Evolutionary conservation across 495 filamentous ascomycete species (phyloP).

Genomic region (Penicillium simplicissimum): DNA sequence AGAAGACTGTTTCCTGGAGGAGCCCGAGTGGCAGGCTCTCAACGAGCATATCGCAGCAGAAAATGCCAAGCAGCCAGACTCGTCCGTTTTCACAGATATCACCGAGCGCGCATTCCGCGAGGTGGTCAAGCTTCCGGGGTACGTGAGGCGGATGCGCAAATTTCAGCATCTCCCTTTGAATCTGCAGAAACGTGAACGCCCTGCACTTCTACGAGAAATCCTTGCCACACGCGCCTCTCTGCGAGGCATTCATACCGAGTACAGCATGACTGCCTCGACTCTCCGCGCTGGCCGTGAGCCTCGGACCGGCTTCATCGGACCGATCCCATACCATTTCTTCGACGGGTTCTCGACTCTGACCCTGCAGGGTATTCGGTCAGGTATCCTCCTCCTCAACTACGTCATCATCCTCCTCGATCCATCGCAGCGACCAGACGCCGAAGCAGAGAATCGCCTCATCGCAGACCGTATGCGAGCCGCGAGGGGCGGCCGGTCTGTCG

Average conservation of each 20-base stretch:
- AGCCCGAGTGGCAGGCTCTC: slow-evolving; percentile 38
- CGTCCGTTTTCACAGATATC: slow-evolving; percentile 33
- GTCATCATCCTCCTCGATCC: slow-evolving; percentile 29
- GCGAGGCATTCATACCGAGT: slow-evolving; percentile 31
- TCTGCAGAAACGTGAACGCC: slow-evolving; percentile 11
- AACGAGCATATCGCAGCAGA: slow-evolving; percentile 30
- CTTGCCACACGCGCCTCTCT: slow-evolving; percentile 28
- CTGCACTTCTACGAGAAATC: slow-evolving; percentile 20
- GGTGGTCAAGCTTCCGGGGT: slow-evolving; percentile 29
- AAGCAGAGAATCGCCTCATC: slow-evolving; percentile 20
- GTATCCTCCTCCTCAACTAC: slow-evolving; percentile 30
- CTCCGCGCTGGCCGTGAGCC: slow-evolving; percentile 24
- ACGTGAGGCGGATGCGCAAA: slow-evolving; percentile 28
- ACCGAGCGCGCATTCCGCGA: slow-evolving; percentile 32
- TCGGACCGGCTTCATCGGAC: slow-evolving; percentile 27
- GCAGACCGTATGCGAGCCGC: slow-evolving; percentile 5
- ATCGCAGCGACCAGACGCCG: slow-evolving; percentile 20
- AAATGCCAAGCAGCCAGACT: slow-evolving; percentile 33
- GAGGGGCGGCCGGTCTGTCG: background rate
- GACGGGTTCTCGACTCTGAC: slow-evolving; percentile 29
- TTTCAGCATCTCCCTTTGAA: slow-evolving; percentile 8
- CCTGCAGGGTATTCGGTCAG: slow-evolving; percentile 27
- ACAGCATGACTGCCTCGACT: slow-evolving; percentile 29
- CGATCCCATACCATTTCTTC: slow-evolving; percentile 30
- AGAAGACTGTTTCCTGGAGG: slow-evolving; percentile 34